phyloP scores from a whole-genome alignment of 2,329 filamentous ascomycete species.

The Claviceps sp. region DNA sequence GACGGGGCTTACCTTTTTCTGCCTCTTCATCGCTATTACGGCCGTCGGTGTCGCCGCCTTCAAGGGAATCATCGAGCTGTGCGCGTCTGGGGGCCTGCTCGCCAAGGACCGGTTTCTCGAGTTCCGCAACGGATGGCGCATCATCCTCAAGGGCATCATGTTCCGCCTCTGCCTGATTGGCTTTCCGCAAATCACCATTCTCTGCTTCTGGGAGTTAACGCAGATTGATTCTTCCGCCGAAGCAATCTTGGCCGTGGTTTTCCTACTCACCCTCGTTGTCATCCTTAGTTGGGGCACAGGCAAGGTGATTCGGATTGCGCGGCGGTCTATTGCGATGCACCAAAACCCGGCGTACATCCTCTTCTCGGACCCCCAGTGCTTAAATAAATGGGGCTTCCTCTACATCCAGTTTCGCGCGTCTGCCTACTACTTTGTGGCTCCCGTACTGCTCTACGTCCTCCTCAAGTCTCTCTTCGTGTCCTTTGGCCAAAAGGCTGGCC shows the following conservation, averaged over 20 bases:
- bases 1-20: slow-evolving; percentile 79
- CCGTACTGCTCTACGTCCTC: slow-evolving; percentile 62
- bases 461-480: slow-evolving; percentile 81
- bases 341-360: slow-evolving; percentile 92
- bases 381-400: slow-evolving; percentile 96
- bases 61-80: slow-evolving; percentile 66
- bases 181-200: slow-evolving; percentile 77
- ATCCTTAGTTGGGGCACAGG: slow-evolving; percentile 73
- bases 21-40: slow-evolving; percentile 65
- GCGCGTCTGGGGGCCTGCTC: slow-evolving; percentile 62
- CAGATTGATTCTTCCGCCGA: slow-evolving; percentile 74
- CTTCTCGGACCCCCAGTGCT: slow-evolving; percentile 76
- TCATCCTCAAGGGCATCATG: slow-evolving; percentile 81
- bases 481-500: slow-evolving; percentile 56
- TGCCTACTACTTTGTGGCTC: slow-evolving; percentile 87
- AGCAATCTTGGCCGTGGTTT: slow-evolving; percentile 74
- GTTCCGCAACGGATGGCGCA: slow-evolving; percentile 86
- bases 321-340: slow-evolving; percentile 43
- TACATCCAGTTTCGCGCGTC: slow-evolving; percentile 93
- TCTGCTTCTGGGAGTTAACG: slow-evolving; percentile 89
- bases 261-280: slow-evolving; percentile 63
- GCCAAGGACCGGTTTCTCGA: slow-evolving; percentile 76
- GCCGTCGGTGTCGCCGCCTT: slow-evolving; percentile 60
- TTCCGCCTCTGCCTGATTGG: slow-evolving; percentile 83
- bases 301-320: slow-evolving; percentile 79